Base-by-base conservation (phyloP, 1,284 basidiomycete species). In the Moniliophthora roreri region DNA sequence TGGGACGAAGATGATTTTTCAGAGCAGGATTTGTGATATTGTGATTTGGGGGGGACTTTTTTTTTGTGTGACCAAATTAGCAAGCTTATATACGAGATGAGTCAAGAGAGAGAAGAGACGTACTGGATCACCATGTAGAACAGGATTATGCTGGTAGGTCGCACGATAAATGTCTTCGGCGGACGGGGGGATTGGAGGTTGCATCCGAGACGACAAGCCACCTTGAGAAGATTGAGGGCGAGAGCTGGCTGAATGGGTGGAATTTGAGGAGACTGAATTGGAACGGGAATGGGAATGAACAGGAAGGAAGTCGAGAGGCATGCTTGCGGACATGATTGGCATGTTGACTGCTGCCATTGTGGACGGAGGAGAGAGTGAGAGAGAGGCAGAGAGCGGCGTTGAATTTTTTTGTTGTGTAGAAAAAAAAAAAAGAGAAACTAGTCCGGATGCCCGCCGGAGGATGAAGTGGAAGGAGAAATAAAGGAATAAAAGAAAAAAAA, bases 141-240 rank as follows among this genome's bases (percentile, higher is more conserved):
- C 50, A 51, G 58, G 60, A 57, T 63, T 66, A 58, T 69, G 65
- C 54, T 65, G 64, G 35, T 65, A 79, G 48, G 80, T 75, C 63
- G 81, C 75, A 59, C 84, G 78, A 68, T 89, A 89, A 54, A 85
- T 73, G 72, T 89, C 87, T 61, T 89, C 85, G 59, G 75, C 61
- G 52, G 78, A 73, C 54, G 77, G 73, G 56, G 74, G 75, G 60
- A 84, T 69, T 51, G 66, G 70, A 45, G 73, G 63, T 59, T 79
- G 76, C 66, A 83, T 76, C 62, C 80, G 78, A 60, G 76, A 69
- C n/a, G n/a, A n/a, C 57, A 79, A 55, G 62, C 69, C 63, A 62
- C 85, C 84, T 66, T 88, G 87, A 60, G 87, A 85, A 54, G 87
- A 90, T 61, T 87, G 85, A 44, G 87, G 87, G 39, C 88, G 80